These are phyloP conservation scores for Apiospora rasikravindrae DNA, from an alignment of 2,329 filamentous ascomycete species.

Conservation along the genomic window DNA sequence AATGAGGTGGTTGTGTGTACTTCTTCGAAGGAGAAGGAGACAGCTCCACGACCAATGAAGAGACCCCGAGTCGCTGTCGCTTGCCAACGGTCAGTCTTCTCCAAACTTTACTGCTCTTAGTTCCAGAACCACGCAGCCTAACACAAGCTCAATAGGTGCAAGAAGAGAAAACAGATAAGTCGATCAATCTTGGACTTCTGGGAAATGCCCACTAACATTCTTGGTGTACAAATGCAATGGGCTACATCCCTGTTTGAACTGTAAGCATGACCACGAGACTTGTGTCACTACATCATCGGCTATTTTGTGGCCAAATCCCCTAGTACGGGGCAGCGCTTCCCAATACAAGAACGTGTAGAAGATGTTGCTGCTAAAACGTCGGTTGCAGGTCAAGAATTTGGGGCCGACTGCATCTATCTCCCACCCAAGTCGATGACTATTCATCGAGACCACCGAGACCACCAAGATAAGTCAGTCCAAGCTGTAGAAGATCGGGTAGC, in stretches of 20 bases:
- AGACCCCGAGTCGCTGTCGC: slow-evolving; percentile 29
- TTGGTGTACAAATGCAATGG: slow-evolving; percentile 26
- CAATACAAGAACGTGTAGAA: not conserved
- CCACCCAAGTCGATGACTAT: slow-evolving; percentile 42
- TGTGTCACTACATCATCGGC: not conserved
- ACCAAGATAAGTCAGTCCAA: slow-evolving; percentile 25
- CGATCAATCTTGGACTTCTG: not conserved
- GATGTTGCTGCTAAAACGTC: not conserved
- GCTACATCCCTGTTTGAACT: slow-evolving; percentile 20
- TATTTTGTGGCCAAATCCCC: not conserved
- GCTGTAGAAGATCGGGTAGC: slow-evolving; percentile 29
- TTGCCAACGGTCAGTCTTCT: slow-evolving; percentile 22
- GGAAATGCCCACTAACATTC: not conserved
- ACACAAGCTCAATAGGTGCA: slow-evolving; percentile 20
- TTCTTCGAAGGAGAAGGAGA: not conserved
- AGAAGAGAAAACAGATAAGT: slow-evolving; percentile 30
- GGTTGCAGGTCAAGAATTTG: slow-evolving; percentile 25
- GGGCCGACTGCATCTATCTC: slow-evolving; percentile 42
- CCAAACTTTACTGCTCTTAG: not conserved
- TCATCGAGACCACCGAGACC: slow-evolving; percentile 34
- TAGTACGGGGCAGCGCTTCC: not conserved
- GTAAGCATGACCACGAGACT: not conserved
- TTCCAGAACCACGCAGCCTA: not conserved
- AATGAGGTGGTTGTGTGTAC: not conserved
- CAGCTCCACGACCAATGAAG: slow-evolving; percentile 24